Evolutionary conservation across 306 rosid species (phyloP).

Genomic region (Gleditsia sinensis): DNA sequence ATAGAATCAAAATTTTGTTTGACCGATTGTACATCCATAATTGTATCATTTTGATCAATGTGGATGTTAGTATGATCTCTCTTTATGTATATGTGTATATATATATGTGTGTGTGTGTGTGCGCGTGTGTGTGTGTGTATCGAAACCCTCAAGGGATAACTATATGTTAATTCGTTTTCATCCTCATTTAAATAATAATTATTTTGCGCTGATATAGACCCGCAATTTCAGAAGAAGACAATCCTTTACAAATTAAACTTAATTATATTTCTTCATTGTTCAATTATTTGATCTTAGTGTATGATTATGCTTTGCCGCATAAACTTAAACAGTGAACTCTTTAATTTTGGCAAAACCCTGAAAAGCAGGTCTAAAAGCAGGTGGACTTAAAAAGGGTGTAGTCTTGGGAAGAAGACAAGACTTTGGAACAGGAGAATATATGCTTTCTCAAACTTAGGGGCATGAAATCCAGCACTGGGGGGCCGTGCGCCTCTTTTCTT

Average conservation of each 20-base stretch:
- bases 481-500: constrained; percentile 44
- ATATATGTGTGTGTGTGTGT: too few relatives aligned
- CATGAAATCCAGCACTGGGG: constrained; percentile 46
- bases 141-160: too few relatives aligned
- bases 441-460: constrained; percentile 54
- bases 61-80: not conserved
- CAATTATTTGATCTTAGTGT: constrained; percentile 1
- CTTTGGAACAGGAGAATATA: constrained; percentile 50
- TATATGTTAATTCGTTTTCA: too few relatives aligned
- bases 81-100: not conserved
- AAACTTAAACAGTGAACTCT: not conserved
- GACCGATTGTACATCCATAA: not conserved
- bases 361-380: constrained; percentile 57
- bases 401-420: constrained; percentile 57
- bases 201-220: not conserved
- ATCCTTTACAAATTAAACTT: not conserved
- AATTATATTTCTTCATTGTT: not conserved
- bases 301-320: not conserved
- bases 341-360: constrained; percentile 45
- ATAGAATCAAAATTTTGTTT: not conserved
- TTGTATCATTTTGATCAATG: not conserved
- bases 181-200: too few relatives aligned
- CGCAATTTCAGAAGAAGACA: not conserved
- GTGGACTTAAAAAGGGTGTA: constrained; percentile 38
- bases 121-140: too few relatives aligned